A percentile compares a stretch with the other conserved stretches of the same genome.
phyloP scores from a whole-genome alignment of 73 alveolate species.

The Blepharisma stoltei region DNA sequence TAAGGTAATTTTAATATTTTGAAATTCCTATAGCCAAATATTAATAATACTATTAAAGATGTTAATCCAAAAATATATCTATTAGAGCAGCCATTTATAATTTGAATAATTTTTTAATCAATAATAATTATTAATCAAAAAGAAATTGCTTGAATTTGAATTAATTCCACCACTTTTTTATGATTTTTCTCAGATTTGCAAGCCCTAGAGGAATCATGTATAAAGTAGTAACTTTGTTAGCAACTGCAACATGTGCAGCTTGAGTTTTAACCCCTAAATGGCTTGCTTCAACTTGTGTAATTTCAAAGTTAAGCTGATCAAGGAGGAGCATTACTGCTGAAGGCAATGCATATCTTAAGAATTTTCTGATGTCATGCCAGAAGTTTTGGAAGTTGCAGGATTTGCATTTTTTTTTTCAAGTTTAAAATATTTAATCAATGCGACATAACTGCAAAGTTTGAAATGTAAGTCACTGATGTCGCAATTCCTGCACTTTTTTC shows the following conservation, averaged over 20 bases:
- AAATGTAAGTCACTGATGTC: slow-evolving; percentile 34
- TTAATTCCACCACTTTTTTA: too few species aligned
- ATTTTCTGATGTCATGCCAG: slow-evolving; percentile 11
- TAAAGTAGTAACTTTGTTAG: slow-evolving; percentile 1
- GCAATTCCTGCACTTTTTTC: slow-evolving; percentile 40
- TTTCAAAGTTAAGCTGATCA: slow-evolving; percentile 45
- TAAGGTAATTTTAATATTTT: too few species aligned
- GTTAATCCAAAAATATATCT: too few species aligned
- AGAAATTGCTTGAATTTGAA: too few species aligned
- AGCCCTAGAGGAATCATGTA: slow-evolving; percentile 34
- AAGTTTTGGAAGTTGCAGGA: slow-evolving; percentile 15
- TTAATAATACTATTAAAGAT: too few species aligned
- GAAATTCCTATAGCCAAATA: too few species aligned
- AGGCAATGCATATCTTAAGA: slow-evolving; percentile 33
- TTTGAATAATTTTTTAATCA: too few species aligned
- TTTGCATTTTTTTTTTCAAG: slow-evolving; percentile 8
- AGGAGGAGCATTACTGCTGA: slow-evolving; percentile 34
- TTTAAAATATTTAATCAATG: neutral
- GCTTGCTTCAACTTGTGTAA: slow-evolving; percentile 34
- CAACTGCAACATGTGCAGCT: slow-evolving; percentile 42
- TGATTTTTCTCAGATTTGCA: too few species aligned
- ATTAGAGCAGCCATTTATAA: too few species aligned
- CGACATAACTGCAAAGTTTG: neutral
- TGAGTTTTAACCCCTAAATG: slow-evolving; percentile 23
- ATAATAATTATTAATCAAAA: too few species aligned